Evolutionary conservation across 306 rosid genomes (phyloP).

Genomic region (Senna tora): DNA sequence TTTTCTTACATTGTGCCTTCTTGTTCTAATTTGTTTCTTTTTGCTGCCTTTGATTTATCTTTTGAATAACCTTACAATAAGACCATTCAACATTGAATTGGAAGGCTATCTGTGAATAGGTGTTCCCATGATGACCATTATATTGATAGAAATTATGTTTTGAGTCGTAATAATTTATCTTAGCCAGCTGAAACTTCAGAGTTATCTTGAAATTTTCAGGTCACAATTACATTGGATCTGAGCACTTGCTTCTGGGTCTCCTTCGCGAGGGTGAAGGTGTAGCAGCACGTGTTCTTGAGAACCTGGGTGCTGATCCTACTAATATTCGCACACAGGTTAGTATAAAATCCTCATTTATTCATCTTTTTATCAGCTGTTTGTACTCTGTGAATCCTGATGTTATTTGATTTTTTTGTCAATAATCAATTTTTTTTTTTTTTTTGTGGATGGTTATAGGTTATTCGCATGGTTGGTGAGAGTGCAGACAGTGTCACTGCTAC

Average conservation of each 20-base stretch:
- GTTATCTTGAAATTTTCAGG: slow-evolving; percentile 51
- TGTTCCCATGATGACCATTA: not conserved
- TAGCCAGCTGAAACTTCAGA: not conserved
- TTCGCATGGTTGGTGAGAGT: slow-evolving; percentile 95
- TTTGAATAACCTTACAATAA: not conserved
- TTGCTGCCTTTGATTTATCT: slow-evolving; percentile 1
- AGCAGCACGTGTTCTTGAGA: slow-evolving; percentile 97
- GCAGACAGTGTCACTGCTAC: slow-evolving; percentile 78
- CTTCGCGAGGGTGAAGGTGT: slow-evolving; percentile 99
- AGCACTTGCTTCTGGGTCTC: slow-evolving; percentile 95
- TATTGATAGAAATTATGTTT: slow-evolving; percentile 11
- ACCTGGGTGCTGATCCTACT: slow-evolving; percentile 90
- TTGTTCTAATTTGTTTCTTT: not conserved
- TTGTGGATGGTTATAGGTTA: slow-evolving; percentile 56
- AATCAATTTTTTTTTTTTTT: slow-evolving; percentile 1
- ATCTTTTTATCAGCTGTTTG: not conserved
- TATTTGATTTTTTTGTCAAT: not conserved
- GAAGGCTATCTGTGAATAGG: not conserved
- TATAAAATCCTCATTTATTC: not conserved
- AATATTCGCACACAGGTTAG: slow-evolving; percentile 92
- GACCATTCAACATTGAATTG: slow-evolving; percentile 8
- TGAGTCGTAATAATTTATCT: not conserved
- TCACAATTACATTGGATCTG: slow-evolving; percentile 94
- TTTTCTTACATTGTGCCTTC: too few species aligned
- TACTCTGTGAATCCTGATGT: not conserved